Evolutionary conservation across 2,329 filamentous ascomycete species (phyloP), one percentile per base, ranked within the genome.

Genomic region (Corniculantispora saksenae): DNA sequence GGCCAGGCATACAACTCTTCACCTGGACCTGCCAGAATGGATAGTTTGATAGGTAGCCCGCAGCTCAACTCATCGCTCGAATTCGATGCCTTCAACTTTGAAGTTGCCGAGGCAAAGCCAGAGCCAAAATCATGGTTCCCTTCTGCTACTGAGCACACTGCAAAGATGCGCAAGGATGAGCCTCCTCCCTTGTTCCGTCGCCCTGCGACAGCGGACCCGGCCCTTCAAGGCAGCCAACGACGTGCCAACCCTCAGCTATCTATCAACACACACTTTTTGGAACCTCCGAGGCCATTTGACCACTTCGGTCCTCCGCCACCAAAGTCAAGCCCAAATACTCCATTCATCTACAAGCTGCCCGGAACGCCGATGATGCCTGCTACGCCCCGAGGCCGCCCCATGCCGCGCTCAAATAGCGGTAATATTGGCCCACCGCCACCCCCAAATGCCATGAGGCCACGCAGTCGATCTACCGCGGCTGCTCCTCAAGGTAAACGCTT

Each of bases 221-320:
- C 47, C 50, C 57, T 65, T 15, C 56, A 65, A 8, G 19, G 23
- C 47, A 51, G 32, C 29, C 61, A 17, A 27, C 56, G 63, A 17
- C 56, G 56, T 2, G 27, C 48, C 12, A 48, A 58, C 67, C 90
- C 91, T 1, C 81, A 93, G 7, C 77, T 93, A 35, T 90, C 91
- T 71, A 81, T 93, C 48, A 88, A 69, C 43, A 72, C 87, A 0
- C 80, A 82, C 57, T 90, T 89, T 71, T 81, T 84, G 58, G 88
- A 91, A 67, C 89, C 89, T 21, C 82, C 89, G 74, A 83, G 83
- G 71, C 56, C 56, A 1, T 54, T 55, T 60, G 55, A 59, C 19
- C 9, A 38, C 12, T 47, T 48, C 5, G 50, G 56, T 15, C 27
- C 17, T 17, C 63, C 48, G 12, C n/a, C 56, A 0, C 50, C 63